Conservation (phyloP, 345 rosid genomes). For the Citrus cavaleriei region DNA sequence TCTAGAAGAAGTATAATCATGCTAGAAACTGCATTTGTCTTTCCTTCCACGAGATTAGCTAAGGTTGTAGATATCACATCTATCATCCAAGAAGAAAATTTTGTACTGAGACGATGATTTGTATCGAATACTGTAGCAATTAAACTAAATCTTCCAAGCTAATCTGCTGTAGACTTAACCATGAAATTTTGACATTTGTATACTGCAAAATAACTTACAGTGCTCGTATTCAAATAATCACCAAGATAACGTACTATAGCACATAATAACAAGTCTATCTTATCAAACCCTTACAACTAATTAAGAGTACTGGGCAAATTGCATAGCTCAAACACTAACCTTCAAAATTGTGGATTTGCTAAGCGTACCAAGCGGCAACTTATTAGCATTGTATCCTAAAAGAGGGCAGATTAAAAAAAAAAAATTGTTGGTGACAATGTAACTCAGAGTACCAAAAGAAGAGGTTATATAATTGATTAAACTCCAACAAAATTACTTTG, state of each 20-base stretch:
- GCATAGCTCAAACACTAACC: slow-evolving; percentile 22
- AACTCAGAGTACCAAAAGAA: background rate
- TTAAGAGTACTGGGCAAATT: background rate
- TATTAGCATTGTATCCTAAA: slow-evolving; percentile 80
- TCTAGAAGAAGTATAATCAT: background rate
- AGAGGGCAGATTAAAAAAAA: background rate
- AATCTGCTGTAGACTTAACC: background rate
- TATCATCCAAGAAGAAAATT: background rate
- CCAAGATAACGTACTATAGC: background rate
- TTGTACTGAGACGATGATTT: background rate
- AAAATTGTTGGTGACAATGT: too few species aligned
- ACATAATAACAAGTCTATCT: background rate
- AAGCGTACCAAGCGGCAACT: slow-evolving; percentile 88
- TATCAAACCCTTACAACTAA: background rate
- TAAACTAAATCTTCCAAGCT: background rate
- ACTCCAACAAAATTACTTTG: background rate
- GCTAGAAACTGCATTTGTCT: background rate
- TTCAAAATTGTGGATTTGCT: slow-evolving; percentile 73
- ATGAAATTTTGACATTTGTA: too few species aligned
- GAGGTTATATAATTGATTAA: background rate
- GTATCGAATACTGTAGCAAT: background rate
- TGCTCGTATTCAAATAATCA: background rate
- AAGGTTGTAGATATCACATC: background rate
- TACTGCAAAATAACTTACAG: background rate
- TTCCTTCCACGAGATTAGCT: background rate